Base-by-base conservation (phyloP, 495 filamentous ascomycete genomes). In the Parmelia sp. region DNA sequence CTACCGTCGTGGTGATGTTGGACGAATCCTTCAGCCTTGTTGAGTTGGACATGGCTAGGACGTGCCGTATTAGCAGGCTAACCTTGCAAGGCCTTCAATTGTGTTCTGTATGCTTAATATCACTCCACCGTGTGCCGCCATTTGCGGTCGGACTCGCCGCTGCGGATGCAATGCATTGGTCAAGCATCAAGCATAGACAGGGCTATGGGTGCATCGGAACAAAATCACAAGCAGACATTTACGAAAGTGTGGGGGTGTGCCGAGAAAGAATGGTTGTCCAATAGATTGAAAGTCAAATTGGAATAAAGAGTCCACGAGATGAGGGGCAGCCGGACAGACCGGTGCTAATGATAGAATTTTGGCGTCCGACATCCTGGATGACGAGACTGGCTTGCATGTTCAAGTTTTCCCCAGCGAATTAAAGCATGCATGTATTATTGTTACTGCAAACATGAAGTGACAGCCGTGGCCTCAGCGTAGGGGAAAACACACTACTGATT, bases 1-100 rank as follows among this genome's bases (percentile, higher is more conserved):
- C 2, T 15, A 55, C 17, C 29, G 29, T 5, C 29, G 51, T 33
- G 29, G 29, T 21, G 7, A 33, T 55, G 14, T 33, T 55, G 7
- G 51, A 33, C 3, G 51, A 33, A 55, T 33, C 51, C 51, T 55
- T 55, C 29, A 55, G 51, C 51, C 51, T 55, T 15, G 51, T 33
- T 33, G 4, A 17, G 19, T 29, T 29, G 21, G 23, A 44, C 8
- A 19, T 1, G 4, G n/a, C 42, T n/a, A 8, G 27, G 29, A 35
- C 51, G 11, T 29, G 29, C 51, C 15, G 10, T 47, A 47, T n/a
- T 10, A 47, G 47, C 25, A 27, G 29, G n/a, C n/a, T n/a, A 51
- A 51, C 23, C 4, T 29, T 51, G 47, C 17, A 1, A 29, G 12
- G 47, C 23, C 14, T 29, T 4, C 47, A 14, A 6, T 1, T 17